Base-by-base conservation (phyloP, 73 alveolate species). In the Uronychia binucleata region DNA sequence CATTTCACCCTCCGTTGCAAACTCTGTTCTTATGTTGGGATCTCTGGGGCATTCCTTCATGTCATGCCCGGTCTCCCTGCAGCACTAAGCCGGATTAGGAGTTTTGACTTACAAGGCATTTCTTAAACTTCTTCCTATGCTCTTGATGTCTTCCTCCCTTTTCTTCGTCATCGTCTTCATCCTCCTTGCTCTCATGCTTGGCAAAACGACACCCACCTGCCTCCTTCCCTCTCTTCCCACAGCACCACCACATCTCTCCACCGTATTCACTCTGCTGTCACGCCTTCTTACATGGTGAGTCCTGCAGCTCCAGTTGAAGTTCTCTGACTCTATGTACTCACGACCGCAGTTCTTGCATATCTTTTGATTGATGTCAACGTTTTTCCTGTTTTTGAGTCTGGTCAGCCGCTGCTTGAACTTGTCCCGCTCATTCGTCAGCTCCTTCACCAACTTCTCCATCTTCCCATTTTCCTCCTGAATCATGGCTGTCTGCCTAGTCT, bases 281-380 rank as follows among this genome's bases (percentile, higher is more conserved):
- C 76, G 74, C 35, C 1, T 34, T 31, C 30, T 83, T 82, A 33
- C 33, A 60, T 28, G 31, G 5, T 93, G 97, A 29, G 94, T 93
- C 30, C 94, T 57, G 91, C 97, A 93, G 26, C 93, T 78, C 97
- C 97, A 93, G 86, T 93, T 93, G 78, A 86, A 93, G 86, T 93
- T 93, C 79, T 93, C 94, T 26, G 78, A 75, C 77, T 93, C 97
- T 0, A 86, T 67, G 85, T 79, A 93, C 32, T 84, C 91, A 75
- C 79, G 84, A 28, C 93, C 93, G 74, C 97, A 92, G 74, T 84
- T 76, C 76, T 88, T 91, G 87, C 96, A 91, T 28, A 88, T 88
- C 83, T 88, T 88, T 60, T 88, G 74, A 35, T 88, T 78, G 31
- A 88, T 77, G 59, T 83, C 78, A 77, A 77, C 29, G 29, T 83